Evolutionary conservation across 2,329 filamentous ascomycete species (phyloP).

Genomic region (Arthroderma sp.): DNA sequence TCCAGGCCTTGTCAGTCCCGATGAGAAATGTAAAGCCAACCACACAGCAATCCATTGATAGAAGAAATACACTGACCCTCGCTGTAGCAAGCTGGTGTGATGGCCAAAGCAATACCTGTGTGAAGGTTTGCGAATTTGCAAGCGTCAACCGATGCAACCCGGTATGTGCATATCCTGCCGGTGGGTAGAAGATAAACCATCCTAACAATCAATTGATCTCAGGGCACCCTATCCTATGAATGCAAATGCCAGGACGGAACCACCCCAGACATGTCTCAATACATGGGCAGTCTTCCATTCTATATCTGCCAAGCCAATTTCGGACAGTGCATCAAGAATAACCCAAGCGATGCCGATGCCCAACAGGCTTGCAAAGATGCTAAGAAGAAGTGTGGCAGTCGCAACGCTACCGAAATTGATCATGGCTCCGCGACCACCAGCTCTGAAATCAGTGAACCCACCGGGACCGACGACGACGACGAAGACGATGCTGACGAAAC

Average conservation of each 20-base stretch:
- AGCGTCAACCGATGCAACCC: conserved; percentile 42
- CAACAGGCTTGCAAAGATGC: conserved; percentile 37
- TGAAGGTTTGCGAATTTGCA: conserved; percentile 42
- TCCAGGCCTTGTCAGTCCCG: conserved; percentile 25
- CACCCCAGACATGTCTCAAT: conserved; percentile 42
- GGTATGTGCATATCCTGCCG: conserved; percentile 31
- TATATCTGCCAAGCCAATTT: conserved; percentile 46
- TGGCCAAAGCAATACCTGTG: conserved; percentile 47
- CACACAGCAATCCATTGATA: conserved; percentile 1
- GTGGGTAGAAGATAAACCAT: conserved; percentile 5
- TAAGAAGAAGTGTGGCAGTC: conserved; percentile 38
- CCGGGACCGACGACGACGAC: conserved; percentile 13
- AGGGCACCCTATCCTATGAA: conserved; percentile 40
- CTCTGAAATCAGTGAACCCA: conserved; percentile 13
- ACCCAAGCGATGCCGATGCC: conserved; percentile 34
- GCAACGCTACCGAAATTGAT: conserved; percentile 26
- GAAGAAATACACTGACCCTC: neutral
- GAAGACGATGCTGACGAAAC: neutral
- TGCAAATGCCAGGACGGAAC: conserved; percentile 47
- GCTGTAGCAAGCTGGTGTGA: conserved; percentile 42
- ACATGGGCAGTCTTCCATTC: conserved; percentile 46
- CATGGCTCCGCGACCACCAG: conserved; percentile 19
- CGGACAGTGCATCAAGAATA: conserved; percentile 33
- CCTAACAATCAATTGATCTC: conserved; percentile 6
- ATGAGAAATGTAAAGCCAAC: conserved; percentile 19